Evolutionary conservation across 2,329 filamentous ascomycete genomes (phyloP).

Genomic region (Cladobotryum mycophilum): DNA sequence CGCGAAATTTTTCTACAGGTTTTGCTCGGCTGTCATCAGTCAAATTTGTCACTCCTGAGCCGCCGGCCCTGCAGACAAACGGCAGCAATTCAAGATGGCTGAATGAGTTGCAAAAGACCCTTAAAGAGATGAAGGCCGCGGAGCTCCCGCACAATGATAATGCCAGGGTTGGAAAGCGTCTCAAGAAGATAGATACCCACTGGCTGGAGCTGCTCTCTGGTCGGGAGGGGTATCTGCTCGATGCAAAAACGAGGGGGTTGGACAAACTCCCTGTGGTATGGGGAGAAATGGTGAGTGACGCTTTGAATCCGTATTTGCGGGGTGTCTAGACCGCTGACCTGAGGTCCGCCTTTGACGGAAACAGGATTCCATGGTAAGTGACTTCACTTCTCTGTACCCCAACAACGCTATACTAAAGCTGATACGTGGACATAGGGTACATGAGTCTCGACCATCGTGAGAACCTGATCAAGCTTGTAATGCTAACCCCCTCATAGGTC

Average conservation of each 20-base stretch:
- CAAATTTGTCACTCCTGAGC: no score
- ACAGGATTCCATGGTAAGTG: no score
- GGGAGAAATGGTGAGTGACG: neutral
- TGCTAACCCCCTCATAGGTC: constrained; percentile 27
- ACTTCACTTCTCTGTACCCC: neutral
- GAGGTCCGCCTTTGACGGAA: neutral
- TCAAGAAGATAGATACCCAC: neutral
- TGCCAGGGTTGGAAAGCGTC: neutral
- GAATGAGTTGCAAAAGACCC: no score
- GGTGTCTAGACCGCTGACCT: neutral
- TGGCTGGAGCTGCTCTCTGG: neutral
- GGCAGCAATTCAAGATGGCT: no score
- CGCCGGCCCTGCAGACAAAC: no score
- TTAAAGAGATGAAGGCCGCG: no score
- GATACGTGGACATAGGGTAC: neutral
- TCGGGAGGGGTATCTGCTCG: neutral
- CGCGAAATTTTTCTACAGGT: no score
- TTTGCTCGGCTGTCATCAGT: no score
- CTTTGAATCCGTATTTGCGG: neutral
- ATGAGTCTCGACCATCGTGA: neutral
- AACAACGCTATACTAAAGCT: neutral
- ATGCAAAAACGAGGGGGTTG: neutral
- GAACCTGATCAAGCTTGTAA: neutral
- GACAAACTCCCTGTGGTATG: neutral
- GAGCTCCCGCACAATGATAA: neutral